phyloP scores from a whole-genome alignment of 495 filamentous ascomycete genomes.

The Zalerion maritima region DNA sequence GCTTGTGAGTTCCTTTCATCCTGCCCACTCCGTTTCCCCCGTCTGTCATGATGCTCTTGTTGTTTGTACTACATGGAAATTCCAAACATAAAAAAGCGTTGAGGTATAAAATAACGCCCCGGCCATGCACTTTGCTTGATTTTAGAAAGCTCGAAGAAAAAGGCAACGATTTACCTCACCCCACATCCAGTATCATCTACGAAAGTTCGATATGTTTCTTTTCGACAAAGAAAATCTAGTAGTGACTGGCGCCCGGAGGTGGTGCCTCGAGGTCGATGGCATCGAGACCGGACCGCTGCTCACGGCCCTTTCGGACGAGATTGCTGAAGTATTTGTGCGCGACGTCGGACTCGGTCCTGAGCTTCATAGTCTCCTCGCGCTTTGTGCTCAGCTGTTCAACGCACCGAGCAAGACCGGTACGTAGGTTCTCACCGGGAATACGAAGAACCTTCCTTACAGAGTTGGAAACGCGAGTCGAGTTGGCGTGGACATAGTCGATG shows the following conservation, averaged over 20 bases:
- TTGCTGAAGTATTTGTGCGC: conserved; percentile 81
- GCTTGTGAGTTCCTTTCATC: no score
- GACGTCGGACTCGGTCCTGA: conserved; percentile 56
- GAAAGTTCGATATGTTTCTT: no score
- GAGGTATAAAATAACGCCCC: no score
- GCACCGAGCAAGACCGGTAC: conserved; percentile 60
- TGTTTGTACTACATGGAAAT: no score
- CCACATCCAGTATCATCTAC: no score
- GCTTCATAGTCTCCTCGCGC: conserved; percentile 65
- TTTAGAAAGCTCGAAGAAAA: no score
- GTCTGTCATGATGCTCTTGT: no score
- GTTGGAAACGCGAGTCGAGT: conserved; percentile 64
- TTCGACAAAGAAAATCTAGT: no score
- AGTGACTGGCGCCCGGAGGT: conserved; percentile 30
- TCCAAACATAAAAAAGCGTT: no score
- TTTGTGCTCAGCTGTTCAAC: conserved; percentile 67
- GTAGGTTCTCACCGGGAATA: conserved; percentile 67
- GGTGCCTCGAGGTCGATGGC: conserved; percentile 68
- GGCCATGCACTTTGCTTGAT: no score
- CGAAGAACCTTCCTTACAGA: conserved; percentile 79
- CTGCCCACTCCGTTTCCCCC: no score
- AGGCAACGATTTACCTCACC: no score
- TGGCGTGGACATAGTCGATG: conserved; percentile 85
- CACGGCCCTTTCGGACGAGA: conserved; percentile 57
- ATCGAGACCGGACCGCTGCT: conserved; percentile 59